A percentile compares a stretch with the other conserved stretches of the same genome.
Evolutionary conservation across 164 flowering plant genomes (phyloP).

Genomic region (Buxus sempervirens): DNA sequence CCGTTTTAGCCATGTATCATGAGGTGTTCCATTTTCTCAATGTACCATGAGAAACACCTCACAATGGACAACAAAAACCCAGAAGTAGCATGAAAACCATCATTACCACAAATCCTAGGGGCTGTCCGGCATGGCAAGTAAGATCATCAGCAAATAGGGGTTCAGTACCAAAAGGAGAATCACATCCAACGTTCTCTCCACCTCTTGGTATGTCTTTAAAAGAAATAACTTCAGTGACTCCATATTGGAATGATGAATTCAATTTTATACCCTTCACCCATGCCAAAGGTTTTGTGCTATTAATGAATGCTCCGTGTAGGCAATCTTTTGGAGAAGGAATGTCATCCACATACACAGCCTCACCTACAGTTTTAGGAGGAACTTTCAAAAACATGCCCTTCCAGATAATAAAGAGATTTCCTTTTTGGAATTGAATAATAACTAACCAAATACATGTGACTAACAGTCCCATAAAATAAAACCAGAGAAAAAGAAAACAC

Average conservation of each 20-base stretch:
- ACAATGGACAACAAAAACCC: not conserved
- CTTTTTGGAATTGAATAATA: too few species aligned
- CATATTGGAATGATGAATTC: slow-evolving; percentile 33
- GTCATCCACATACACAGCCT: slow-evolving; percentile 91
- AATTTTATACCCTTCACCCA: slow-evolving; percentile 50
- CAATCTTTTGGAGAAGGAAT: slow-evolving; percentile 82
- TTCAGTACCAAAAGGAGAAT: slow-evolving; percentile 53
- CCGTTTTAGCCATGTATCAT: not conserved
- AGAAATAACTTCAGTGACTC: slow-evolving; percentile 46
- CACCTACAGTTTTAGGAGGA: slow-evolving; percentile 47
- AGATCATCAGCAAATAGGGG: slow-evolving; percentile 74
- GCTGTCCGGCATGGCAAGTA: slow-evolving; percentile 64
- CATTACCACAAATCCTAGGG: slow-evolving; percentile 72
- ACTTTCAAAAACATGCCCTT: not conserved
- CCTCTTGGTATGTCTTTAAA: slow-evolving; percentile 64
- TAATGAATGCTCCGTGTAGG: slow-evolving; percentile 79
- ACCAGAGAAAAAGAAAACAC: too few species aligned
- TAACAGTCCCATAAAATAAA: too few species aligned
- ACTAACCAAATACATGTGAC: too few species aligned
- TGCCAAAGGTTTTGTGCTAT: slow-evolving; percentile 73
- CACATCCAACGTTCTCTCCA: slow-evolving; percentile 64
- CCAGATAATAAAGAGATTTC: too few species aligned
- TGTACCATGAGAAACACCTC: not conserved
- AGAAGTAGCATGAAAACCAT: not conserved
- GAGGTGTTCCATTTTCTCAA: too few species aligned